Percentiles rank a stretch among this genome's conserved stretches.
phyloP scores from a whole-genome alignment of 2,329 filamentous ascomycete genomes.

The Aspergillus aculeatus region DNA sequence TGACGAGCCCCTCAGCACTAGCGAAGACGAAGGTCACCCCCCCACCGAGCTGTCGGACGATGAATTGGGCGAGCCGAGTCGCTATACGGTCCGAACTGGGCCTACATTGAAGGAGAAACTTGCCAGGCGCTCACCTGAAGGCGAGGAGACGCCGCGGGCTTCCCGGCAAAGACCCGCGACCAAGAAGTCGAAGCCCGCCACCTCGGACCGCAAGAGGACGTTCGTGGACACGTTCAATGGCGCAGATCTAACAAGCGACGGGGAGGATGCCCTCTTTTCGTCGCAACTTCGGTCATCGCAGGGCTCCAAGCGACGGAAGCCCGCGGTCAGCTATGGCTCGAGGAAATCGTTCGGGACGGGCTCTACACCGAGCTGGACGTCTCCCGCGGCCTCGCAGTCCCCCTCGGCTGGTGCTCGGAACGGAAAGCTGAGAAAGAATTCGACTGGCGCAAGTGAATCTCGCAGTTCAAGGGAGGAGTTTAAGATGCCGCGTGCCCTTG shows the following conservation, averaged over 20 bases:
- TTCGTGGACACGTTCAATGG: constrained; percentile 9
- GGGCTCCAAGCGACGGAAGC: constrained; percentile 15
- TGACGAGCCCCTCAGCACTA: constrained; percentile 37
- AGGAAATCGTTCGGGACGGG: constrained; percentile 14
- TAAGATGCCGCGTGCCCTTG: constrained; percentile 26
- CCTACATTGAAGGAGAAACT: constrained; percentile 27
- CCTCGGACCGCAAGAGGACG: constrained; percentile 16
- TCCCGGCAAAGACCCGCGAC: constrained; percentile 4
- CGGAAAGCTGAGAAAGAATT: constrained; percentile 9
- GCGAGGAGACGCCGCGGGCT: neutral
- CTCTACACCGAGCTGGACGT: constrained; percentile 17
- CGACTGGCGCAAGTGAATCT: constrained; percentile 6
- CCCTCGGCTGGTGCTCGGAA: constrained; percentile 10
- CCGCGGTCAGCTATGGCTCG: constrained; percentile 17
- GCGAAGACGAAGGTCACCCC: constrained; percentile 26
- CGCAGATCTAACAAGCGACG: neutral
- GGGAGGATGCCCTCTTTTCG: constrained; percentile 9
- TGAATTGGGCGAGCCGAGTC: constrained; percentile 7
- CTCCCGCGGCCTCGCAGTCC: constrained; percentile 8
- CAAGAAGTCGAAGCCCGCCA: constrained; percentile 7
- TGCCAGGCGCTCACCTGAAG: constrained; percentile 5
- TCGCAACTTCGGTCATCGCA: constrained; percentile 11
- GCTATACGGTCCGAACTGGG: neutral
- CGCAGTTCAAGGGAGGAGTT: constrained; percentile 17
- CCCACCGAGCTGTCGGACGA: constrained; percentile 9